Evolutionary conservation across 257 asterid species (phyloP).

Genomic region (Forsythia viridissima): DNA sequence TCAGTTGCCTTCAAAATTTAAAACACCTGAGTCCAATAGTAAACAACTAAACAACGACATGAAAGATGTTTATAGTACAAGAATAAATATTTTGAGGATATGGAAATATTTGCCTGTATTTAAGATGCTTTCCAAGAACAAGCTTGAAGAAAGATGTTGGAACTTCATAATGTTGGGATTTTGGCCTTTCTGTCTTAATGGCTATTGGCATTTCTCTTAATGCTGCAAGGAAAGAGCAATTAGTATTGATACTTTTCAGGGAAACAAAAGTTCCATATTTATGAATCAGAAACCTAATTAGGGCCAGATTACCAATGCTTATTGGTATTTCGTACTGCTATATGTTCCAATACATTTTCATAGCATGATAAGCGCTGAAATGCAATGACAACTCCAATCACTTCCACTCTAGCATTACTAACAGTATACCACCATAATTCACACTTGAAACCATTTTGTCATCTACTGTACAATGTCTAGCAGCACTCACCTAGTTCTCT

Average conservation of each 20-base stretch:
- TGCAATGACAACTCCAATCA: background rate
- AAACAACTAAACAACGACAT: background rate
- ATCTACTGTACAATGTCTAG: background rate
- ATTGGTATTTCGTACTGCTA: background rate
- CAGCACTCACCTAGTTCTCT: background rate
- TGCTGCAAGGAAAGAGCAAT: slow-evolving; percentile 49
- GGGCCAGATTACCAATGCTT: background rate
- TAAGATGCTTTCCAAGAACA: slow-evolving; percentile 84
- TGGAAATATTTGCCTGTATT: slow-evolving; percentile 60
- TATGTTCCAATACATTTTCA: background rate
- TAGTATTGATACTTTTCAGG: background rate
- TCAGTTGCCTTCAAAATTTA: background rate
- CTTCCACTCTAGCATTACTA: background rate
- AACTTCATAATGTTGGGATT: slow-evolving; percentile 83
- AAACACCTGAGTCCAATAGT: background rate
- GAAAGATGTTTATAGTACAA: background rate
- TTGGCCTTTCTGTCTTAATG: slow-evolving; percentile 71
- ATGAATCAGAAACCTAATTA: background rate
- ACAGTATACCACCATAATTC: background rate
- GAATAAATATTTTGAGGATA: background rate
- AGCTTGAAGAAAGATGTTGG: slow-evolving; percentile 93
- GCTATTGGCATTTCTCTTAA: slow-evolving; percentile 89
- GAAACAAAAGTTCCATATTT: background rate
- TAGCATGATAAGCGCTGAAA: background rate
- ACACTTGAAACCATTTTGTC: background rate